phyloP scores from a whole-genome alignment of 139 green algal genomes.

The Volvox africanus region DNA sequence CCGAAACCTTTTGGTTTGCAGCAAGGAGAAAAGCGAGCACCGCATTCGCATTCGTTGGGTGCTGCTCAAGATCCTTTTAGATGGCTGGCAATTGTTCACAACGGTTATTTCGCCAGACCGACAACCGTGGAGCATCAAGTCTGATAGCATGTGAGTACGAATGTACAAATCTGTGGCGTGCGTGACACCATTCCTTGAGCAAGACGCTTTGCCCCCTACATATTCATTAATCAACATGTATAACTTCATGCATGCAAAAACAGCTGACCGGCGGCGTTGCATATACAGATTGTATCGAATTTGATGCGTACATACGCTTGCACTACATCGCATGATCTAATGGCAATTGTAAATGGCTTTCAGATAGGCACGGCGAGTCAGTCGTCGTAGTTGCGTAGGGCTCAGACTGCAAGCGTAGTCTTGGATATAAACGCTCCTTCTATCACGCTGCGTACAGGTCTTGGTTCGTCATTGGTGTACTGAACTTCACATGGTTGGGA shows the following conservation, averaged over 20 bases:
- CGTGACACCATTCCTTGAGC: neutral
- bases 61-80: slow-evolving; percentile 17
- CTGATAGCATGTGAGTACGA: neutral
- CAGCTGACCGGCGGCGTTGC: too few relatives aligned
- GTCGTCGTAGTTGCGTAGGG: too few relatives aligned
- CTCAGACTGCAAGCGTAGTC: too few relatives aligned
- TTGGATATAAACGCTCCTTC: too few relatives aligned
- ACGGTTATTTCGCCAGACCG: neutral
- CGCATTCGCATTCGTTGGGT: slow-evolving; percentile 7
- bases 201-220: neutral
- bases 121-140: slow-evolving; percentile 9
- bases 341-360: too few relatives aligned
- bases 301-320: too few relatives aligned
- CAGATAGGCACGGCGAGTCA: too few relatives aligned
- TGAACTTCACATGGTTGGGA: neutral
- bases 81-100: slow-evolving; percentile 33
- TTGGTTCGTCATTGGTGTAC: neutral
- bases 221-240: neutral
- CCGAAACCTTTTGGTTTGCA: neutral
- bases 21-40: slow-evolving; percentile 16
- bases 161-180: neutral
- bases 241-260: neutral
- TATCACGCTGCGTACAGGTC: neutral
- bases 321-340: too few relatives aligned
- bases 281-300: too few relatives aligned